Evolutionary conservation across 1,284 basidiomycete genomes (phyloP).

Genomic region (Entoloma clypeatum): DNA sequence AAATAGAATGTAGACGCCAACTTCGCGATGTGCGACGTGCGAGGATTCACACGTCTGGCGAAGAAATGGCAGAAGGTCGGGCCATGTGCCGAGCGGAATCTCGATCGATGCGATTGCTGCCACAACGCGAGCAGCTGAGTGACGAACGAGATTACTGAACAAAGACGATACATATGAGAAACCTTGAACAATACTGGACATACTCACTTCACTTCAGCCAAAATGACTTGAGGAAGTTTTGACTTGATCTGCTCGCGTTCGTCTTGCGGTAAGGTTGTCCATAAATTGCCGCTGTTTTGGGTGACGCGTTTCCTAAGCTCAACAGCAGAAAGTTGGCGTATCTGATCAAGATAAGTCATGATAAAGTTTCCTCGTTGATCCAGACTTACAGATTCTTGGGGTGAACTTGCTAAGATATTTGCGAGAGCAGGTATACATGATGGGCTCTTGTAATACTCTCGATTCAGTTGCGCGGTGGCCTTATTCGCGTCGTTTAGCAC

Average conservation of each 20-base stretch:
- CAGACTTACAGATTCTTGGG: slow-evolving; percentile 62
- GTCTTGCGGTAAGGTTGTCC: slow-evolving; percentile 71
- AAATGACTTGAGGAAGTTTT: slow-evolving; percentile 77
- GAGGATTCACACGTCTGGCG: slow-evolving; percentile 74
- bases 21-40: slow-evolving; percentile 79
- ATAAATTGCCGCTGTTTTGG: slow-evolving; percentile 79
- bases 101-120: slow-evolving; percentile 93
- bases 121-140: slow-evolving; percentile 88
- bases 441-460: slow-evolving; percentile 88
- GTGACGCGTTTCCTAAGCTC: slow-evolving; percentile 93
- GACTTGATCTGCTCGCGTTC: slow-evolving; percentile 85
- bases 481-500: slow-evolving; percentile 33
- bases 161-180: slow-evolving; percentile 14
- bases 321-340: slow-evolving; percentile 97
- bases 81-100: slow-evolving; percentile 81
- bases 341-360: slow-evolving; percentile 41
- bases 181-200: slow-evolving; percentile 8
- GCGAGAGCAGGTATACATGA: slow-evolving; percentile 90
- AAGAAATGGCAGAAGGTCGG: slow-evolving; percentile 86
- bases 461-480: slow-evolving; percentile 91
- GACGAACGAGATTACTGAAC: slow-evolving; percentile 79
- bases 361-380: slow-evolving; percentile 2
- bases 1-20: slow-evolving; percentile 89
- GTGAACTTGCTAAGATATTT: slow-evolving; percentile 82
- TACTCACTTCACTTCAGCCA: slow-evolving; percentile 76